Conservation (phyloP, 2,329 filamentous ascomycete species). For the Clarireedia monteithiana region DNA sequence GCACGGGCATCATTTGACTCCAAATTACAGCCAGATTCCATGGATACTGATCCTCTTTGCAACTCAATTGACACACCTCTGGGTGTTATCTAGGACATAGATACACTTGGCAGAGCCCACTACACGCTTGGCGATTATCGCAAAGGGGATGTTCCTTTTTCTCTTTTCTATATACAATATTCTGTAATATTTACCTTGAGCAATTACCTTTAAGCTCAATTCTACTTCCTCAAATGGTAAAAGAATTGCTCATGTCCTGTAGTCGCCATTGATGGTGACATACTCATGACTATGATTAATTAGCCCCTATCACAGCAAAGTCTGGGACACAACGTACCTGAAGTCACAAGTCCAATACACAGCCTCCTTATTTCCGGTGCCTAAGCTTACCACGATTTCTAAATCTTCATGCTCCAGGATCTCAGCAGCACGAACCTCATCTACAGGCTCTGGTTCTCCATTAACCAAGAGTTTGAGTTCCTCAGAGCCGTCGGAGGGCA, state of each 20-base stretch:
- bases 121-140: too few species aligned
- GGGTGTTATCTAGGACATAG: neutral
- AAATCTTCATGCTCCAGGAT: slow-evolving; percentile 72
- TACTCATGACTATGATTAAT: slow-evolving; percentile 49
- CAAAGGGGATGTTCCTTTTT: too few species aligned
- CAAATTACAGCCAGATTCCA: too few species aligned
- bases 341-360: slow-evolving; percentile 84
- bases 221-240: neutral
- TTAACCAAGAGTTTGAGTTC: slow-evolving; percentile 71
- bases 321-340: slow-evolving; percentile 49
- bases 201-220: neutral
- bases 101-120: too few species aligned
- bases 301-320: neutral
- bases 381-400: slow-evolving; percentile 68
- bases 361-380: slow-evolving; percentile 59
- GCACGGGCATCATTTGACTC: neutral
- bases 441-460: slow-evolving; percentile 71
- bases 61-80: neutral
- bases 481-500: slow-evolving; percentile 67
- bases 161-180: neutral
- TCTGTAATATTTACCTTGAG: neutral
- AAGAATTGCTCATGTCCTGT: slow-evolving; percentile 43
- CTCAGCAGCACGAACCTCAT: slow-evolving; percentile 68
- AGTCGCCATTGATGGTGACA: slow-evolving; percentile 60
- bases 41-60: too few species aligned